Conservation (phyloP, 2,329 filamentous ascomycete species). For the Ophiobolus disseminans region DNA sequence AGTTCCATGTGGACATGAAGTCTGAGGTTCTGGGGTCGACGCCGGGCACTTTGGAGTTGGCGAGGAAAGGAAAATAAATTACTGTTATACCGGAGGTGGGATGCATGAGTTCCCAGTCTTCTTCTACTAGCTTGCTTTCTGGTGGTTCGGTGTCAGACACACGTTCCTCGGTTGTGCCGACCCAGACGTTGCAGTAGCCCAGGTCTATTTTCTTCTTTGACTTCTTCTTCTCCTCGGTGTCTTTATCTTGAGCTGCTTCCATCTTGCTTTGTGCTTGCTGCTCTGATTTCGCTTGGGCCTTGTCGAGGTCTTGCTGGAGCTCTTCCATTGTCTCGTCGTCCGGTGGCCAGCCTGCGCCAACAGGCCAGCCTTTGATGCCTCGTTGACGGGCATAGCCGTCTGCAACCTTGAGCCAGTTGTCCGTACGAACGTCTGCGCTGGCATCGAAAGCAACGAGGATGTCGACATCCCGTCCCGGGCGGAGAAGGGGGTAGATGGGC, state of each 20-base stretch:
- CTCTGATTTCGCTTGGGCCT: constrained; percentile 68
- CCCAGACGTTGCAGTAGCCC: constrained; percentile 94
- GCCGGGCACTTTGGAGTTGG: constrained; percentile 78
- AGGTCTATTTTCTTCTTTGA: constrained; percentile 60
- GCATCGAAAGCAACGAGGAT: constrained; percentile 93
- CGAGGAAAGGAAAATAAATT: constrained; percentile 87
- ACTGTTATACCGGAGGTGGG: constrained; percentile 86
- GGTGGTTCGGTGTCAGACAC: constrained; percentile 62
- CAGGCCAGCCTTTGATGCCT: constrained; percentile 90
- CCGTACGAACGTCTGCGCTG: constrained; percentile 88
- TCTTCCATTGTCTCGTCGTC: constrained; percentile 64
- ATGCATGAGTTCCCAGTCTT: constrained; percentile 71
- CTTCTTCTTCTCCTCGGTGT: constrained; percentile 25
- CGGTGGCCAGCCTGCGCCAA: constrained; percentile 93
- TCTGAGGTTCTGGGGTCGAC: constrained; percentile 85
- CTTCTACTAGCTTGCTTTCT: constrained; percentile 63
- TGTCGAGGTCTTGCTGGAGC: constrained; percentile 69
- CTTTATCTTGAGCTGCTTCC: constrained; percentile 58
- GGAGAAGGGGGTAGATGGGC: constrained; percentile 90
- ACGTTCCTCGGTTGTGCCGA: constrained; percentile 81
- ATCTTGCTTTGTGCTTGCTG: constrained; percentile 70
- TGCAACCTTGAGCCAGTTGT: constrained; percentile 94
- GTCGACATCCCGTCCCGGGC: constrained; percentile 87
- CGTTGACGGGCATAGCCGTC: constrained; percentile 93
- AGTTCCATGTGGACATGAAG: constrained; percentile 97